Percentiles rank a stretch among this genome's conserved stretches.
Conservation (phyloP, 2,329 filamentous ascomycete genomes). For the Ilyonectria sp. region DNA sequence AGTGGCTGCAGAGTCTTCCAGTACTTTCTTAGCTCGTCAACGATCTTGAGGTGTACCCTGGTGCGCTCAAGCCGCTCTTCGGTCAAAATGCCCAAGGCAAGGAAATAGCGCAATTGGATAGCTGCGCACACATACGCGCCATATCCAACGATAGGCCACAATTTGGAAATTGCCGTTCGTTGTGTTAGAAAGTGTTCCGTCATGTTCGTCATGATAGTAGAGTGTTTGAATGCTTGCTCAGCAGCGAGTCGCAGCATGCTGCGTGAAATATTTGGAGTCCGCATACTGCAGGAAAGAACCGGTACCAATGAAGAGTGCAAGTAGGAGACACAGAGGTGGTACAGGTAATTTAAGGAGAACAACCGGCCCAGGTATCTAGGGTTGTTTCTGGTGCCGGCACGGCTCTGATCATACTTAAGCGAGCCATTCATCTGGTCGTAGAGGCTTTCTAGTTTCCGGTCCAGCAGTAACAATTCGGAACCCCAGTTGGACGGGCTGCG, state of each 20-base stretch:
- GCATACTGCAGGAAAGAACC: not conserved
- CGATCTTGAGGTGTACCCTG: not conserved
- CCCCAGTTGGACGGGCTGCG: not conserved
- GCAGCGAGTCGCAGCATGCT: not conserved
- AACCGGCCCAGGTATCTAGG: not conserved
- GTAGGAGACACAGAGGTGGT: not conserved
- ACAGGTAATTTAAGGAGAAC: not conserved
- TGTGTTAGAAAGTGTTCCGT: not conserved
- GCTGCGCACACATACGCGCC: conserved; percentile 4
- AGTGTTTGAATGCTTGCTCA: conserved; percentile 4
- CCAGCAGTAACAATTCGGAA: not conserved
- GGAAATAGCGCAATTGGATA: not conserved
- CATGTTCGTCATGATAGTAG: not conserved
- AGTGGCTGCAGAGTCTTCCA: conserved; percentile 4
- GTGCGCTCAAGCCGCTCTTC: not conserved
- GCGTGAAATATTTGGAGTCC: not conserved
- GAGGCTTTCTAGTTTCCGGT: not conserved
- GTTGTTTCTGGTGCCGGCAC: not conserved
- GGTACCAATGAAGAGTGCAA: conserved; percentile 1
- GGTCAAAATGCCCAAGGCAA: not conserved
- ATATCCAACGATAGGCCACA: conserved; percentile 2
- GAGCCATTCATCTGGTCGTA: not conserved
- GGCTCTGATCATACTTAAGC: not conserved
- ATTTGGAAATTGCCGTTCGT: not conserved
- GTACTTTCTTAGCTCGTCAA: not conserved